These are phyloP conservation scores for Flaveria bidentis DNA, from an alignment of 129 eudicot genomes.

Conservation along the genomic window DNA sequence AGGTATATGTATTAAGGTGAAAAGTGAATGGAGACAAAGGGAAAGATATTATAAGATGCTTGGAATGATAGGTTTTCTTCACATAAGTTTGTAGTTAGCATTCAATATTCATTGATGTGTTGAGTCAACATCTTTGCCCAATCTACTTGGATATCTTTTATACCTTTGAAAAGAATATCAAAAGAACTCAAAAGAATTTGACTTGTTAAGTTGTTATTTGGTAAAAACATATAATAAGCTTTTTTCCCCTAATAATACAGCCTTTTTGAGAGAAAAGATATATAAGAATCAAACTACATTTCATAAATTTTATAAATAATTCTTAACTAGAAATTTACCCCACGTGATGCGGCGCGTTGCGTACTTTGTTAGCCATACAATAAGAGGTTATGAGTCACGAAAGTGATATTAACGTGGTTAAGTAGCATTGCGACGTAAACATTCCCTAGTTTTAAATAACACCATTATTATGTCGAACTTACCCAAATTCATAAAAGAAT, in stretches of 20 bases:
- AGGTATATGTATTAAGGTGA: slow-evolving; percentile 33
- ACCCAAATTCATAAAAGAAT: too few species aligned
- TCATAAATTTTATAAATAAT: not conserved
- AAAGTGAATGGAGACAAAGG: slow-evolving; percentile 34
- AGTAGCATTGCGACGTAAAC: too few species aligned
- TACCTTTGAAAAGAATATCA: slow-evolving; percentile 13
- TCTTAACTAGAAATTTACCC: not conserved
- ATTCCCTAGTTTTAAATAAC: too few species aligned
- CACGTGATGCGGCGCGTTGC: too few species aligned
- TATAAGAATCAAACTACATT: not conserved
- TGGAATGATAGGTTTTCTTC: slow-evolving; percentile 35
- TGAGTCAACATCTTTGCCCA: slow-evolving; percentile 35
- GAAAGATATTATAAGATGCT: slow-evolving; percentile 44
- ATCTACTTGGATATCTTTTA: not conserved
- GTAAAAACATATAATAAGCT: not conserved
- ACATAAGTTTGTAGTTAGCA: slow-evolving; percentile 32
- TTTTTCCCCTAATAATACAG: not conserved
- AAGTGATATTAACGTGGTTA: too few species aligned
- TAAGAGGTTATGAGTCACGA: too few species aligned
- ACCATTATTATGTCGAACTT: too few species aligned
- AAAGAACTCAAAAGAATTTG: not conserved
- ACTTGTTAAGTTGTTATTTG: not conserved
- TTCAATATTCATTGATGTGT: slow-evolving; percentile 29
- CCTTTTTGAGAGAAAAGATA: not conserved
- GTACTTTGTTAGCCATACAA: too few species aligned